Base-by-base conservation (phyloP, 306 rosid species). In the Dalbergia cochinchinensis region DNA sequence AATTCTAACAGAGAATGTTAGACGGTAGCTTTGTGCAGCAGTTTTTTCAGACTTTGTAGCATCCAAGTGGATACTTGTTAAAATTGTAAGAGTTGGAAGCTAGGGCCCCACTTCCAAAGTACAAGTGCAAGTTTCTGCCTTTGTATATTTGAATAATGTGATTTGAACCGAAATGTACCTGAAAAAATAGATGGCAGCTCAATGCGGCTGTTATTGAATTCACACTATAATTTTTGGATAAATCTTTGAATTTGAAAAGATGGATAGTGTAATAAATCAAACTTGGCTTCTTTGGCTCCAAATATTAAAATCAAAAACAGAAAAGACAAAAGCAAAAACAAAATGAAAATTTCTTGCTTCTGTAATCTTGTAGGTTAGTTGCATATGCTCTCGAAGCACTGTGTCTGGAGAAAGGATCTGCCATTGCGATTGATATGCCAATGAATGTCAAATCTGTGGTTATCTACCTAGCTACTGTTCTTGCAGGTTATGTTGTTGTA, bases 351-450 rank as follows among this genome's bases (percentile, higher is more conserved):
- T 13, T 90, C 66, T 77, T 71, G 81, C 77, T 64, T 65, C 69
- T 86, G 14, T 74, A 65, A 71, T 69, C 79, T 42, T 91, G 80
- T 83, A 92, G 99, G 99, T 83, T 90, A 77, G 96, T 91, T 58
- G 98, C 99, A 10, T 83, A 89, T 83, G 97, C 92, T 73, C 87
- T 95, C 53, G 78, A 87, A 80, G 86, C 90, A 33, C 83, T 91
- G 85, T 91, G 84, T 51, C 83, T 95, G 80, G 96, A 88, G 85
- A 85, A 85, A 57, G 97, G 99, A 87, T 90, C 96, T 83, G 92
- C 99, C 79, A 84, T 95, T 76, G 98, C 98, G 9, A 92, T 95
- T 83, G 94, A 93, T 84, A 95, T 95, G 99, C 97, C 94, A 68
- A 95, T 95, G 99, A 72, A 88, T 88, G 92, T 86, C 78, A 85